These are phyloP conservation scores for Lactarius hengduanensis DNA, from an alignment of 768 basidiomycete species.

Conservation along the genomic window DNA sequence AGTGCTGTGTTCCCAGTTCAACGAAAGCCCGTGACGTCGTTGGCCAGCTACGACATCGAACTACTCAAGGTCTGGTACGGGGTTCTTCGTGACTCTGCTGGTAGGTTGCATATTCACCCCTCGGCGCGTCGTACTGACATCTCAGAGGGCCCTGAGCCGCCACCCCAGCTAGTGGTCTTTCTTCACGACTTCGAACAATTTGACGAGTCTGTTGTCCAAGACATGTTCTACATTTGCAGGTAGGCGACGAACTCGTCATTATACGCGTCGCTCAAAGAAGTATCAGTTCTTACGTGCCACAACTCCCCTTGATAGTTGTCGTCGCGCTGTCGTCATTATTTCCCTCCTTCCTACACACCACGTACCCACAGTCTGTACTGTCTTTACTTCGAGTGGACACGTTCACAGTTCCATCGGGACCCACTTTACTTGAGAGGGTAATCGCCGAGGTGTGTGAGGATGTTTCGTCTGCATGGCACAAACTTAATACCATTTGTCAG, in stretches of 20 bases:
- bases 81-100: conserved; percentile 36
- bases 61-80: conserved; percentile 61
- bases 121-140: conserved; percentile 20
- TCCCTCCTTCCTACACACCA: conserved; percentile 52
- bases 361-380: conserved; percentile 60
- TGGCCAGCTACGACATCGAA: conserved; percentile 62
- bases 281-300: conserved; percentile 49
- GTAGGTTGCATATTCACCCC: conserved; percentile 7
- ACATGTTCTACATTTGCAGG: conserved; percentile 74
- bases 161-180: conserved; percentile 52
- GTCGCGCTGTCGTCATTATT: conserved; percentile 58
- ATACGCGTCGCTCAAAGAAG: not conserved
- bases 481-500: conserved; percentile 33
- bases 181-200: conserved; percentile 77
- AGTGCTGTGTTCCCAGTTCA: conserved; percentile 38
- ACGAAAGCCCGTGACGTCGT: conserved; percentile 48
- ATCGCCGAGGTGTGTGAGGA: conserved; percentile 47
- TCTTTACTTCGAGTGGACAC: conserved; percentile 54
- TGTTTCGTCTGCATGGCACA: not conserved
- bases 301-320: conserved; percentile 64
- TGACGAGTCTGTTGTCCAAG: conserved; percentile 59
- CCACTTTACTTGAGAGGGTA: conserved; percentile 50
- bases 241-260: conserved; percentile 30
- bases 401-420: conserved; percentile 50
- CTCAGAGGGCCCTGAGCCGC: conserved; percentile 27